phyloP scores from a whole-genome alignment of 2,329 filamentous ascomycete genomes.

The Colletotrichum sp. region DNA sequence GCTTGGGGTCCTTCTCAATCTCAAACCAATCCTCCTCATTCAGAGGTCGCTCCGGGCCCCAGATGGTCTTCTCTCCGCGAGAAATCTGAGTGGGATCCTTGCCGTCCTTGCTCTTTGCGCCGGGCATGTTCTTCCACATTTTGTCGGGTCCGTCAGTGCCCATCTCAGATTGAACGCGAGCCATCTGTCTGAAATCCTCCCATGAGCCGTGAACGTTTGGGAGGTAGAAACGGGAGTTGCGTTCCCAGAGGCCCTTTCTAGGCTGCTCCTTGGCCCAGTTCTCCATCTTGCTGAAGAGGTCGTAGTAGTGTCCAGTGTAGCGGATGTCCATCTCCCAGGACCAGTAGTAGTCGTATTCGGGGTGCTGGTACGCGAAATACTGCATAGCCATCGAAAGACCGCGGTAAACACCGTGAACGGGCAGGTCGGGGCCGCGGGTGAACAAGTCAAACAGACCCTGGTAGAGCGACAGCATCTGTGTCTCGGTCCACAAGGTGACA shows the following conservation, averaged over 20 bases:
- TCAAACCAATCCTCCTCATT: slow-evolving; percentile 75
- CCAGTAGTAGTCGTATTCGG: slow-evolving; percentile 91
- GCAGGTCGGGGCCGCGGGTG: slow-evolving; percentile 66
- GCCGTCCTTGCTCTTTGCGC: slow-evolving; percentile 39
- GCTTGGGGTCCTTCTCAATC: slow-evolving; percentile 72
- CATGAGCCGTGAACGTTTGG: slow-evolving; percentile 77
- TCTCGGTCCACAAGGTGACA: slow-evolving; percentile 90
- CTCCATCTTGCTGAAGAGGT: slow-evolving; percentile 71
- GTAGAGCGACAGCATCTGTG: slow-evolving; percentile 90
- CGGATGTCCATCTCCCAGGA: slow-evolving; percentile 95
- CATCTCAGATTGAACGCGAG: slow-evolving; percentile 75
- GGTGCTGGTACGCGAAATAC: slow-evolving; percentile 86
- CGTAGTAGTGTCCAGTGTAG: slow-evolving; percentile 87
- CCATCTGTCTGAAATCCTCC: slow-evolving; percentile 81
- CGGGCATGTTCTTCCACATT: slow-evolving; percentile 62
- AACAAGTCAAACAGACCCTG: slow-evolving; percentile 84
- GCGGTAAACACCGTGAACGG: slow-evolving; percentile 90
- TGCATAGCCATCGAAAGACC: slow-evolving; percentile 94
- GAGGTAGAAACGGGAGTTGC: slow-evolving; percentile 78
- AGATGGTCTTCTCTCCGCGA: slow-evolving; percentile 68
- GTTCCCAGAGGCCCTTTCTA: slow-evolving; percentile 81
- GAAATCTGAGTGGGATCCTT: slow-evolving; percentile 24
- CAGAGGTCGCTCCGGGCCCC: slow-evolving; percentile 79
- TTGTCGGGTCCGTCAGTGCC: slow-evolving; percentile 69
- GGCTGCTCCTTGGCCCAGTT: slow-evolving; percentile 75